These are phyloP conservation scores for Tricladium varicosporioides DNA, from an alignment of 2,329 filamentous ascomycete species.

Conservation along the genomic window DNA sequence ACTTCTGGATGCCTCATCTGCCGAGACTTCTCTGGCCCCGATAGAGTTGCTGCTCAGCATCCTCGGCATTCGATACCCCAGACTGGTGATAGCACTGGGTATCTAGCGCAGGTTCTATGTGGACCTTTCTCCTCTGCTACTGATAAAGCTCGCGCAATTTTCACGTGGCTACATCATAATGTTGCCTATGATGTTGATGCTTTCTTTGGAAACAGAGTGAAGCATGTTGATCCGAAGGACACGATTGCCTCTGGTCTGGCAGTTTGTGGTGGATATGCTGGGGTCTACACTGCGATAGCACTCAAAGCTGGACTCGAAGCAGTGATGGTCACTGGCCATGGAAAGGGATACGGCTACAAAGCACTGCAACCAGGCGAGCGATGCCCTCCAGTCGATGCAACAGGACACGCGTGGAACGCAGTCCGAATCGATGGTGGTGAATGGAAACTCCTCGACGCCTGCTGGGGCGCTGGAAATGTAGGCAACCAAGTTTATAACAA, in stretches of 20 bases:
- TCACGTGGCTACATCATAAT: slow-evolving; percentile 95
- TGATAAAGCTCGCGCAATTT: slow-evolving; percentile 90
- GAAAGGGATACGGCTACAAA: slow-evolving; percentile 79
- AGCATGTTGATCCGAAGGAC: slow-evolving; percentile 65
- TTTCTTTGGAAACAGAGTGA: slow-evolving; percentile 73
- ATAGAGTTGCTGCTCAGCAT: slow-evolving; percentile 74
- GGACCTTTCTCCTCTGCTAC: slow-evolving; percentile 76
- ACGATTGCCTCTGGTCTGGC: slow-evolving; percentile 76
- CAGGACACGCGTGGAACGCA: slow-evolving; percentile 88
- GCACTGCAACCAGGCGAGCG: slow-evolving; percentile 61
- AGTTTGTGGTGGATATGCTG: slow-evolving; percentile 90
- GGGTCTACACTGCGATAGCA: slow-evolving; percentile 76
- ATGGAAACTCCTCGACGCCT: slow-evolving; percentile 90
- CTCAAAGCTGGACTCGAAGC: slow-evolving; percentile 76
- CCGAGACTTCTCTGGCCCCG: slow-evolving; percentile 82
- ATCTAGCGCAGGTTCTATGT: slow-evolving; percentile 77
- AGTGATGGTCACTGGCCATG: slow-evolving; percentile 72
- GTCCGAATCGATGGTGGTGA: slow-evolving; percentile 80
- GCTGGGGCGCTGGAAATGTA: slow-evolving; percentile 85
- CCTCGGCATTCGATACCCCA: slow-evolving; percentile 69
- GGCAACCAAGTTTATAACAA: slow-evolving; percentile 58
- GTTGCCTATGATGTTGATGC: slow-evolving; percentile 77
- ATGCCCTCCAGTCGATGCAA: slow-evolving; percentile 60
- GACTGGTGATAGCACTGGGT: slow-evolving; percentile 58
- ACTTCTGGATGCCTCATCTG: slow-evolving; percentile 70